phyloP scores from a whole-genome alignment of 495 filamentous ascomycete genomes.

The Pseudevernia furfuracea region DNA sequence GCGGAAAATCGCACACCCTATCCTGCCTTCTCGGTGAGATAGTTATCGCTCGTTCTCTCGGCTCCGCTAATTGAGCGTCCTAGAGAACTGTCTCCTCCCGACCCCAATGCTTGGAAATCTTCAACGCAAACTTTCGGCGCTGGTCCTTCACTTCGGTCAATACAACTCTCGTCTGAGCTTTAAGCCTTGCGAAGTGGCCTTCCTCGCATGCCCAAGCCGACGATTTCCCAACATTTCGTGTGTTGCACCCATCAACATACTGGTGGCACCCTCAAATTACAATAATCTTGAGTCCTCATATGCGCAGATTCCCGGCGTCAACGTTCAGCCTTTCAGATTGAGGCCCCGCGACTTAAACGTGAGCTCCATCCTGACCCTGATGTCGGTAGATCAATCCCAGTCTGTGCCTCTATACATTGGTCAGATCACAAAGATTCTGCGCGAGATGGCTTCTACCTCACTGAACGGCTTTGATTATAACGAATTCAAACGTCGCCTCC shows the following conservation, averaged over 20 bases:
- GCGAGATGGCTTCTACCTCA: too few relatives aligned
- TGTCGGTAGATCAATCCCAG: too few relatives aligned
- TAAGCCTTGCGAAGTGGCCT: slow-evolving; percentile 38
- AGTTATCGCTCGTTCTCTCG: slow-evolving; percentile 30
- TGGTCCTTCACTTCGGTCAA: slow-evolving; percentile 64
- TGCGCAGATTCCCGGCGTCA: slow-evolving; percentile 26
- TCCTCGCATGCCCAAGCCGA: background rate
- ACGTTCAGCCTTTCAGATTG: slow-evolving; percentile 48
- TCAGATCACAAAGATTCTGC: too few relatives aligned
- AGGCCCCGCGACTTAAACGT: slow-evolving; percentile 52
- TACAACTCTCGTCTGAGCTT: slow-evolving; percentile 45
- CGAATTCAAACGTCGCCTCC: too few relatives aligned
- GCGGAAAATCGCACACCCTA: slow-evolving; percentile 68
- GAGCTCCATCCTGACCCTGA: too few relatives aligned
- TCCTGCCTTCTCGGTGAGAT: slow-evolving; percentile 62
- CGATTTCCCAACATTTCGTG: background rate
- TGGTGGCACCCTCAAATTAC: slow-evolving; percentile 55
- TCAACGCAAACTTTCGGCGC: slow-evolving; percentile 49
- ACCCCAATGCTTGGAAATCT: slow-evolving; percentile 33
- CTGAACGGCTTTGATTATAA: too few relatives aligned
- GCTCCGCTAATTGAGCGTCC: background rate
- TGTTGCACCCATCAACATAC: slow-evolving; percentile 36
- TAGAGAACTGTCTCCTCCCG: slow-evolving; percentile 6
- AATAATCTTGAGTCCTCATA: slow-evolving; percentile 37
- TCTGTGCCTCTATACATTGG: too few relatives aligned